Evolutionary conservation across 495 filamentous ascomycete genomes (phyloP).

Genomic region (Trichocladium antarcticum): DNA sequence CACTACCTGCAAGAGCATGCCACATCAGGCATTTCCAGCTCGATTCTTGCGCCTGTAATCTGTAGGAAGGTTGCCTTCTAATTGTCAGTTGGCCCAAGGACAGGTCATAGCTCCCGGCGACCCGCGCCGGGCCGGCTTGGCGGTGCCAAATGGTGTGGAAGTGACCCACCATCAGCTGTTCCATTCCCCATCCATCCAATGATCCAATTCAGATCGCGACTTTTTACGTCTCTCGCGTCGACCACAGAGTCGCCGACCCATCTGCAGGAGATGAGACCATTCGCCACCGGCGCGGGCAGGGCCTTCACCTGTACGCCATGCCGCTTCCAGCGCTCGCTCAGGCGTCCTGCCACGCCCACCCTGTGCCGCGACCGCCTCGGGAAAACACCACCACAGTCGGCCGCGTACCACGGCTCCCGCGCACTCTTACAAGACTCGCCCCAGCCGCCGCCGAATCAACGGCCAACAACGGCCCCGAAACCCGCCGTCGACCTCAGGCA

Average conservation of each 20-base stretch:
- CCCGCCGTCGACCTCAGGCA: conserved; percentile 70
- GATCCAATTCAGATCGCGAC: no score
- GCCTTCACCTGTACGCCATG: conserved; percentile 26
- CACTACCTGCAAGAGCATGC: no score
- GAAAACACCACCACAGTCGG: not conserved
- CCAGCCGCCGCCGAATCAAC: not conserved
- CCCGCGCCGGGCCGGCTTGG: no score
- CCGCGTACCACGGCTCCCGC: conserved; percentile 8
- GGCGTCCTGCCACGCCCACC: conserved; percentile 2
- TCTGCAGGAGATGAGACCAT: conserved; percentile 15
- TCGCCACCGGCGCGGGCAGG: conserved; percentile 2
- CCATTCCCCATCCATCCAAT: no score
- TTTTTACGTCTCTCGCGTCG: no score
- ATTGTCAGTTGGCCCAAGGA: no score
- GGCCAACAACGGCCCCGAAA: conserved; percentile 67
- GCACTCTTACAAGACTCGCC: not conserved
- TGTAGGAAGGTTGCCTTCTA: no score
- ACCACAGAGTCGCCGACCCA: not conserved
- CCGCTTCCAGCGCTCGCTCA: conserved; percentile 6
- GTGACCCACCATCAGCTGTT: no score
- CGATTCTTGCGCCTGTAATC: no score
- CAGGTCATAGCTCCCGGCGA: no score
- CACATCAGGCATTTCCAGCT: no score
- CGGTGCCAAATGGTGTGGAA: no score
- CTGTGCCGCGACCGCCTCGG: not conserved